Conservation (phyloP, 176 grass and related monocot species). For the Puya raimondii region DNA sequence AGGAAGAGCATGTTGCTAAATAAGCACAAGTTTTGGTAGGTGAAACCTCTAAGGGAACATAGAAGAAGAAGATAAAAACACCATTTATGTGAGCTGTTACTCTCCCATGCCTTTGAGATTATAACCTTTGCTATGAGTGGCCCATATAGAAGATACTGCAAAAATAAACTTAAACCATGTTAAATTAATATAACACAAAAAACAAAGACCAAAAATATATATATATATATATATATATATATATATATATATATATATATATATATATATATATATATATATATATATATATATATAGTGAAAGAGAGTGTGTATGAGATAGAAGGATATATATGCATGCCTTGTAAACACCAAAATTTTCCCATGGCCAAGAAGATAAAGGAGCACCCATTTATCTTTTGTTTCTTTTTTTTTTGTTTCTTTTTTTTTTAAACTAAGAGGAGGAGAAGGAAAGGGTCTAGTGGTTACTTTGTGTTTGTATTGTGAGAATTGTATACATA, state of each 20-base stretch:
- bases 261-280: no score
- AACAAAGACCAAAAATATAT: background rate
- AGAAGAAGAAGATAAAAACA: constrained; percentile 53
- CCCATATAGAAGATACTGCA: constrained; percentile 57
- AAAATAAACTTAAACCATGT: background rate
- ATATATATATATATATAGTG: no score
- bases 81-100: constrained; percentile 46
- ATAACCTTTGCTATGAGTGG: constrained; percentile 53
- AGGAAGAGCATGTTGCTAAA: constrained; percentile 80
- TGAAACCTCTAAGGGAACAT: constrained; percentile 33
- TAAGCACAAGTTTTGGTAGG: constrained; percentile 46
- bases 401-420: background rate
- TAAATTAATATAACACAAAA: background rate
- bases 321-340: constrained; percentile 17
- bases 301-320: no score
- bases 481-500: constrained; percentile 24
- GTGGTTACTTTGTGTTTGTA: background rate
- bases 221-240: no score
- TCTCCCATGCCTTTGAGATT: constrained; percentile 46
- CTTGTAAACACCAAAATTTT: constrained; percentile 79
- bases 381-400: constrained; percentile 35
- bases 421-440: background rate
- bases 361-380: constrained; percentile 77
- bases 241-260: no score
- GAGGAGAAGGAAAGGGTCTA: background rate